phyloP scores from a whole-genome alignment of 768 basidiomycete species.

The Pluteus cervinus region DNA sequence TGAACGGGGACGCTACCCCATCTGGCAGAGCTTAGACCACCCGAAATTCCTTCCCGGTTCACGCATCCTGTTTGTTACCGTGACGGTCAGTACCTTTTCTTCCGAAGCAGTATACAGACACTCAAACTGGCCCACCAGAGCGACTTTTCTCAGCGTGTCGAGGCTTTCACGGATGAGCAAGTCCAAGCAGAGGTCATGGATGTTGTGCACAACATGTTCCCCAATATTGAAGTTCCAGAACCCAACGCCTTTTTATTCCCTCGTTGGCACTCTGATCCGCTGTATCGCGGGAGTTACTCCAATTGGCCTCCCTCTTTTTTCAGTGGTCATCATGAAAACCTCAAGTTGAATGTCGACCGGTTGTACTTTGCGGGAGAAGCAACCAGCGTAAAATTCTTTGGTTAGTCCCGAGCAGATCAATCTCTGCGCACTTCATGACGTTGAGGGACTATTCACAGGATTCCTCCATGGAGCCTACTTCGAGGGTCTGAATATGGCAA shows the following conservation, averaged over 20 bases:
- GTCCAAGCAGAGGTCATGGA: constrained; percentile 48
- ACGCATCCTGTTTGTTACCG: constrained; percentile 49
- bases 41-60: constrained; percentile 54
- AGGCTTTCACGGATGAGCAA: constrained; percentile 38
- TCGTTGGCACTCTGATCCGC: constrained; percentile 46
- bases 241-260: constrained; percentile 52
- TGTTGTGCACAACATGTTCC: constrained; percentile 58
- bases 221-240: constrained; percentile 43
- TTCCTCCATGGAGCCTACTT: constrained; percentile 56
- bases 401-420: constrained; percentile 24
- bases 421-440: background rate
- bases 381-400: constrained; percentile 51
- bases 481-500: constrained; percentile 40
- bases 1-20: constrained; percentile 55
- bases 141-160: constrained; percentile 55
- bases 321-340: constrained; percentile 45
- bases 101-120: background rate
- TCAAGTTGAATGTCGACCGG: constrained; percentile 46
- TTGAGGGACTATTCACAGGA: constrained; percentile 22
- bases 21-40: constrained; percentile 64
- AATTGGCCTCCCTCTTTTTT: constrained; percentile 67
- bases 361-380: constrained; percentile 65
- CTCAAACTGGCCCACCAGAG: constrained; percentile 39
- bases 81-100: constrained; percentile 28
- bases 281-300: constrained; percentile 57